Evolutionary conservation across 2,329 filamentous ascomycete genomes (phyloP), one percentile per base, ranked within the genome.

Genomic region (Cladosporium sp.): DNA sequence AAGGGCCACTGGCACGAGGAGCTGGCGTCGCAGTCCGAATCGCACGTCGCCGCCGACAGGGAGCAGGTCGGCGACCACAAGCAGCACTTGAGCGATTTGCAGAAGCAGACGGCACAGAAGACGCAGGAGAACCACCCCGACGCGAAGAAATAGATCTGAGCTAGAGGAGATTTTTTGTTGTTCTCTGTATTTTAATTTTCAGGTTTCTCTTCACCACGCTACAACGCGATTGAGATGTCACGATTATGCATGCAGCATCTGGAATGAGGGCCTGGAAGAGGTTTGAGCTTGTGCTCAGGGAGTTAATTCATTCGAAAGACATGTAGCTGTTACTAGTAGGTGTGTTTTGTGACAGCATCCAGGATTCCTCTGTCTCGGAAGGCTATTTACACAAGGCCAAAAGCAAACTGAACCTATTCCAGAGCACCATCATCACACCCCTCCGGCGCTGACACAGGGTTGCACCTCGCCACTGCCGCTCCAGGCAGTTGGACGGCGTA

Each of bases 1-100:
- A 61, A 72, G 55, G 69, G 68, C 19, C 57, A 72, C 15, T 73
- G 70, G 70, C 65, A 71, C 52, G 71, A 74, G 52, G 66, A 70
- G 49, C 62, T 75, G 11, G 70, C 70, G 4, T 71, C 68, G 47
- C 53, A 59, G 4, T 67, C 68, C 22, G 73, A 76, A 57, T 64
- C 64, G 47, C 60, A 65, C 47, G 64, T 75, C 30, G 66, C 68
- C 15, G 73, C 73, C 3, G 73, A 76, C 48, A 64, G 61, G 47
- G 61, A 74, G 53, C 53, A 72, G 47, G 69, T 74, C n/a, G 34
- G 64, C 12, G 67, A 74, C 51, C 70, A 74, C 49, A 66, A 64
- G 11, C 54, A 64, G 40, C 71, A 74, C 52, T 73, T 75, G 52
- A 61, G 68, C 57, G 64, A 74, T 15, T 51, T 76, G 55, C 73